Evolutionary conservation across 371 early-diverging fungal genomes (phyloP).

Genomic region (Gilbertella persicaria): DNA sequence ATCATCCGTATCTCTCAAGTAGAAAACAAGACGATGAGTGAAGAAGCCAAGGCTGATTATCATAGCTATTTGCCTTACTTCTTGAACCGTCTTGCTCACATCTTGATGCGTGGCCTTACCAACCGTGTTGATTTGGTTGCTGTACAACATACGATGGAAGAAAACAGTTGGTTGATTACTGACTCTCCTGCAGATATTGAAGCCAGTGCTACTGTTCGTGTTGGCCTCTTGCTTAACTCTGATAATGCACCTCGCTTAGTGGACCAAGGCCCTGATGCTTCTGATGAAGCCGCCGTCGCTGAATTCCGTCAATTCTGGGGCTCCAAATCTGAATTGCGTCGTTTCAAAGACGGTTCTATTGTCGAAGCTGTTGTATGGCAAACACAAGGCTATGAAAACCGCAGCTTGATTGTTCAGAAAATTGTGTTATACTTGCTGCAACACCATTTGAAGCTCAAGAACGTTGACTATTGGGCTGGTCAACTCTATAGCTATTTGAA

Average conservation of each 20-base stretch:
- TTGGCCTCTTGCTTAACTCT: conserved; percentile 76
- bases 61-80: conserved; percentile 56
- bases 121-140: conserved; percentile 66
- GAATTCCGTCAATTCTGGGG: conserved; percentile 87
- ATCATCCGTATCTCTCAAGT: conserved; percentile 30
- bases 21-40: conserved; percentile 14
- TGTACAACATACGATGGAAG: conserved; percentile 32
- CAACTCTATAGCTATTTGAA: conserved; percentile 64
- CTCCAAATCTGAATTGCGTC: conserved; percentile 75
- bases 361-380: conserved; percentile 83
- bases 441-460: conserved; percentile 62
- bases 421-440: conserved; percentile 78
- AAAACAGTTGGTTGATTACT: conserved; percentile 37
- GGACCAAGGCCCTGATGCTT: conserved; percentile 80
- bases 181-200: conserved; percentile 17
- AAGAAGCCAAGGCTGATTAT: conserved; percentile 54
- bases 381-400: conserved; percentile 68
- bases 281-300: conserved; percentile 60
- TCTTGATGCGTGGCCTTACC: conserved; percentile 67
- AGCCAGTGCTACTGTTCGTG: conserved; percentile 29
- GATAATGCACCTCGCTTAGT: conserved; percentile 69
- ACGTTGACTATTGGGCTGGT: conserved; percentile 70
- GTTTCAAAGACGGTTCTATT: conserved; percentile 89
- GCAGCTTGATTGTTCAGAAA: conserved; percentile 76
- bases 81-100: conserved; percentile 45